These are phyloP conservation scores for Aspergillus pseudoviridinutans DNA, from an alignment of 2,329 filamentous ascomycete species.

Conservation along the genomic window DNA sequence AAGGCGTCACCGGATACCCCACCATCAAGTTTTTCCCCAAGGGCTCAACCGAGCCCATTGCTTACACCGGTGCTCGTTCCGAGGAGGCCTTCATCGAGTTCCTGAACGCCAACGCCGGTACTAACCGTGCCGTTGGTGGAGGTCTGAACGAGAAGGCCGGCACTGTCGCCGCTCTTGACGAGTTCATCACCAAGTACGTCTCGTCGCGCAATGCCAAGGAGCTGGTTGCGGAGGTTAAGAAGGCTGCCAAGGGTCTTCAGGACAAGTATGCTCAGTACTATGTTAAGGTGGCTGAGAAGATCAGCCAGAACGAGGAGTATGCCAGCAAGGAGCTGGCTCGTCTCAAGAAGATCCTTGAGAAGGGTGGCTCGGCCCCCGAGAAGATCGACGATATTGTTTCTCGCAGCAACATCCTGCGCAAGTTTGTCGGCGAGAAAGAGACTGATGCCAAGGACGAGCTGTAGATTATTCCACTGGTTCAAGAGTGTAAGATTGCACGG, in stretches of 20 bases:
- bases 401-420: constrained; percentile 82
- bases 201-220: constrained; percentile 60
- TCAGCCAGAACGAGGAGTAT: constrained; percentile 71
- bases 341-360: constrained; percentile 73
- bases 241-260: constrained; percentile 63
- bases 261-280: constrained; percentile 93
- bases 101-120: constrained; percentile 85
- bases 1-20: constrained; percentile 81
- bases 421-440: constrained; percentile 63
- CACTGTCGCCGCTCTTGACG: constrained; percentile 74
- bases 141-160: constrained; percentile 74
- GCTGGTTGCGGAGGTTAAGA: constrained; percentile 67
- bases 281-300: constrained; percentile 82
- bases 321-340: constrained; percentile 81
- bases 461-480: constrained; percentile 23
- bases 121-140: constrained; percentile 77
- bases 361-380: constrained; percentile 76
- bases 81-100: constrained; percentile 75
- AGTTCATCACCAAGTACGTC: constrained; percentile 67
- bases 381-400: constrained; percentile 85
- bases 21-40: constrained; percentile 98
- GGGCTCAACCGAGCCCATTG: constrained; percentile 67
- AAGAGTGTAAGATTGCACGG: neutral
- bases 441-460: constrained; percentile 66
- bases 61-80: constrained; percentile 71